Conservation (phyloP, 352 stramenopile species). For the Phytophthora vignae region DNA sequence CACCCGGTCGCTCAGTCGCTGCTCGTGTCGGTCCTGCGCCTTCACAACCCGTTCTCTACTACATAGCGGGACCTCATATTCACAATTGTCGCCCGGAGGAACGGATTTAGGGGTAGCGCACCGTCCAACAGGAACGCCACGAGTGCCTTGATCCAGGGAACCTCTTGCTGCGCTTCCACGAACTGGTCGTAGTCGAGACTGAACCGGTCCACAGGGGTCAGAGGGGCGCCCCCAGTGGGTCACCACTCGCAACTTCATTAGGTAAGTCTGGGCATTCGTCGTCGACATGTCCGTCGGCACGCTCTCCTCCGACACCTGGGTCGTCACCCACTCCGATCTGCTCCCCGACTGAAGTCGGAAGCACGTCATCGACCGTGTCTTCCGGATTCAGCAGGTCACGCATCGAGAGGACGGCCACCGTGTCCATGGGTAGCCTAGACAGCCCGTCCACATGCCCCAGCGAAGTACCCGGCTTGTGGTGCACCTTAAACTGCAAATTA, state of each 20-base stretch:
- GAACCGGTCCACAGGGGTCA: background rate
- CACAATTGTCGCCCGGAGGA: background rate
- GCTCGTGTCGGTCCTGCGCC: no score
- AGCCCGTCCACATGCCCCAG: slow-evolving; percentile 12
- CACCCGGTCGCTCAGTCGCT: background rate
- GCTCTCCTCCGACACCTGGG: background rate
- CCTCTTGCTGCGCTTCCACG: background rate
- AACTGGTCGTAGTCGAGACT: slow-evolving; percentile 1
- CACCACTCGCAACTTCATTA: background rate
- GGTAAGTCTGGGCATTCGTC: background rate
- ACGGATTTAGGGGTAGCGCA: slow-evolving; percentile 8
- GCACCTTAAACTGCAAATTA: slow-evolving; percentile 10
- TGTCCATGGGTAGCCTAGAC: background rate
- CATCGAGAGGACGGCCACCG: background rate
- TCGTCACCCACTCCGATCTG: background rate
- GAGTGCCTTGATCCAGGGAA: slow-evolving; percentile 9
- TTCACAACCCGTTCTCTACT: background rate
- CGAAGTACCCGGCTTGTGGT: slow-evolving; percentile 1
- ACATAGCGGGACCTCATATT: background rate
- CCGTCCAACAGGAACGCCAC: slow-evolving; percentile 3
- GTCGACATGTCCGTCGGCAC: background rate
- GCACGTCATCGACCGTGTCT: no score
- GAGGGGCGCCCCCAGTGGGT: no score
- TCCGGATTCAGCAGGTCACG: slow-evolving; percentile 1
- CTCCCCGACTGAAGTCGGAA: no score